Conservation (phyloP, 495 filamentous ascomycete species). For the Podospora didyma region DNA sequence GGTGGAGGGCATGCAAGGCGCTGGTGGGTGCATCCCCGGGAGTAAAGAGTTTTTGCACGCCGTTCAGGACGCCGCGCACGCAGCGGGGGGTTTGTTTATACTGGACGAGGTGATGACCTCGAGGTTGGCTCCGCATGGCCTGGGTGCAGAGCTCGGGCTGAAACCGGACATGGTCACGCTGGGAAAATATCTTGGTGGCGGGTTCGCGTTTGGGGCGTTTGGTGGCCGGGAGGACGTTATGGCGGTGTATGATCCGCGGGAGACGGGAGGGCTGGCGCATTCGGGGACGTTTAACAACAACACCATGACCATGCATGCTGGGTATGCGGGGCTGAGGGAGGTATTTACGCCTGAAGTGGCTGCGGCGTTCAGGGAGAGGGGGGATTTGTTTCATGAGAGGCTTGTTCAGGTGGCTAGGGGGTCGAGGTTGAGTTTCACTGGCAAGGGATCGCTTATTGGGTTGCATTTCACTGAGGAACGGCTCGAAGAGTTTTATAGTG, state of each 20-base stretch:
- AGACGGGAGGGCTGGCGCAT: conserved; percentile 36
- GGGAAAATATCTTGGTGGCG: conserved; percentile 63
- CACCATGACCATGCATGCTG: conserved; percentile 54
- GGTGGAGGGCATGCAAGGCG: conserved; percentile 56
- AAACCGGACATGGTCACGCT: conserved; percentile 56
- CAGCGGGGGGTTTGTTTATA: conserved; percentile 49
- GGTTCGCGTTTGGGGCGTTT: conserved; percentile 60
- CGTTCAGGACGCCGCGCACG: conserved; percentile 27
- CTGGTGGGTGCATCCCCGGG: conserved; percentile 48
- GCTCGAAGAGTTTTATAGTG: conserved; percentile 16
- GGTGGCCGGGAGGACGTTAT: conserved; percentile 55
- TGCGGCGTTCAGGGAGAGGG: conserved; percentile 32
- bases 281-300: conserved; percentile 71
- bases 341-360: conserved; percentile 41
- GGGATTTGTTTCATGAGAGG: conserved; percentile 30
- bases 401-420: conserved; percentile 28
- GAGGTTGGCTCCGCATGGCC: conserved; percentile 45
- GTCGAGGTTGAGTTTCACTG: conserved; percentile 37
- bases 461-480: conserved; percentile 35
- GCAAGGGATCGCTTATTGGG: conserved; percentile 41
- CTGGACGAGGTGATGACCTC: conserved; percentile 66
- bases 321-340: conserved; percentile 38
- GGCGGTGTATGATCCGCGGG: conserved; percentile 50
- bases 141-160: conserved; percentile 38
- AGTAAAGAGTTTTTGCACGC: conserved; percentile 39